These are phyloP conservation scores for Persicaria maculosa DNA, from an alignment of 148 eudicot species.

Conservation along the genomic window DNA sequence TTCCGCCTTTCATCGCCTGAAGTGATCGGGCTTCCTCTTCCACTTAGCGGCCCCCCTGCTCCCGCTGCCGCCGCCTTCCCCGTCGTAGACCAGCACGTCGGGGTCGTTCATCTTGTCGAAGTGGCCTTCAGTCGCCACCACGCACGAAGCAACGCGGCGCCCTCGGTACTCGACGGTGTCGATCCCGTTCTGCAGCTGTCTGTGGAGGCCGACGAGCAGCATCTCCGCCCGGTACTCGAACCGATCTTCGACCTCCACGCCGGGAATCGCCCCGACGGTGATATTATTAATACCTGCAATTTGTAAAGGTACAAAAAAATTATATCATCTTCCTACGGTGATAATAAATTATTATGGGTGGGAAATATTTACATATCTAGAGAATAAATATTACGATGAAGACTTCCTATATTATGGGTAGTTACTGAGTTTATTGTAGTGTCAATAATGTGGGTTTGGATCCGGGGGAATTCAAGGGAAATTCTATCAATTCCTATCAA, in stretches of 20 bases:
- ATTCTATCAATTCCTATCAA: no score
- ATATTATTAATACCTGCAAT: no score
- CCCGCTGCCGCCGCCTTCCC: not conserved
- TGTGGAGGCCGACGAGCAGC: not conserved
- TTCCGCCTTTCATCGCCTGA: conserved; percentile 44
- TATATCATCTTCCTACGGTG: no score
- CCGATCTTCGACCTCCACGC: not conserved
- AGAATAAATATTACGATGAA: no score
- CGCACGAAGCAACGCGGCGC: not conserved
- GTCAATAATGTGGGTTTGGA: no score
- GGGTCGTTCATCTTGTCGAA: not conserved
- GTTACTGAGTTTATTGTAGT: no score
- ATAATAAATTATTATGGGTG: no score
- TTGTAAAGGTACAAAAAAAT: no score
- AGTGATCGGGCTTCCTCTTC: conserved; percentile 22
- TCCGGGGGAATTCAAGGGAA: no score
- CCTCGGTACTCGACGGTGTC: not conserved
- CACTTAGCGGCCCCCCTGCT: not conserved
- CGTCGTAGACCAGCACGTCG: not conserved
- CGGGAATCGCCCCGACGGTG: not conserved
- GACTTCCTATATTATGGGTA: no score
- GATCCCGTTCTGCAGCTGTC: not conserved
- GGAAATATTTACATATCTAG: no score
- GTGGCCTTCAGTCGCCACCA: not conserved
- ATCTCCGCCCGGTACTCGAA: conserved; percentile 5